Conservation (phyloP, 805 yeast genomes). For the Helenozyma baotianmanensis region DNA sequence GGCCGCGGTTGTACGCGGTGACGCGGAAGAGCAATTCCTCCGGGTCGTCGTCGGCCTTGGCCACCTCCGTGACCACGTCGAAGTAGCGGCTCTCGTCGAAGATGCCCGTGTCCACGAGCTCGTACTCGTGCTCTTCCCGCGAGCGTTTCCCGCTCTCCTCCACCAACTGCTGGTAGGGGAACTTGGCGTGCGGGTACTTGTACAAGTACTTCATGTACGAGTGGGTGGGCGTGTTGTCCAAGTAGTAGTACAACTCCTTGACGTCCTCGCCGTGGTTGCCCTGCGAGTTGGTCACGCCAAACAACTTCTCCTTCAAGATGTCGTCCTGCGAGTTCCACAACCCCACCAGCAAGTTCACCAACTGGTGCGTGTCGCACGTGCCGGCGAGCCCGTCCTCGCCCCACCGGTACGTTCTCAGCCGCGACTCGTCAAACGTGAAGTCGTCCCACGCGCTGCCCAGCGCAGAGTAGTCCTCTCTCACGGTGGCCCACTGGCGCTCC, state of each 20-base stretch:
- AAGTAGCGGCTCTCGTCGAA: conserved; percentile 74
- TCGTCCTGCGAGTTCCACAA: conserved; percentile 90
- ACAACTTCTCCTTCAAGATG: conserved; percentile 77
- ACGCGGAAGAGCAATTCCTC: conserved; percentile 78
- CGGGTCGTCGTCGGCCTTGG: conserved; percentile 75
- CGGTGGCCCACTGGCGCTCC: conserved; percentile 73
- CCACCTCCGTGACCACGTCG: conserved; percentile 86
- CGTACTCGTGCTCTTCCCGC: conserved; percentile 71
- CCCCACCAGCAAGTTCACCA: conserved; percentile 72
- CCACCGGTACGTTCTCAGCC: conserved; percentile 83
- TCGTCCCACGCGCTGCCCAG: conserved; percentile 89
- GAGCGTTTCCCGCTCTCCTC: conserved; percentile 62
- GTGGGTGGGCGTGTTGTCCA: conserved; percentile 91
- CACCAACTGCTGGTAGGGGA: conserved; percentile 74
- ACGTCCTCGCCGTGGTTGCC: conserved; percentile 98
- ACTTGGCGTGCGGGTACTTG: conserved; percentile 85
- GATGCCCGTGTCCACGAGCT: conserved; percentile 74
- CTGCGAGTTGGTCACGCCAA: conserved; percentile 86
- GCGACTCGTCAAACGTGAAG: conserved; percentile 82
- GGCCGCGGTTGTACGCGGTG: conserved; percentile 83
- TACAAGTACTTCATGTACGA: conserved; percentile 87
- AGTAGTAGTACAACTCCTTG: conserved; percentile 76
- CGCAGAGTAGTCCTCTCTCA: conserved; percentile 80
- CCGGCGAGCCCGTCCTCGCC: conserved; percentile 96
- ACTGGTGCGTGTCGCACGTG: conserved; percentile 76